phyloP scores from a whole-genome alignment of 2,329 filamentous ascomycete genomes.

The Apiospora arundinis region DNA sequence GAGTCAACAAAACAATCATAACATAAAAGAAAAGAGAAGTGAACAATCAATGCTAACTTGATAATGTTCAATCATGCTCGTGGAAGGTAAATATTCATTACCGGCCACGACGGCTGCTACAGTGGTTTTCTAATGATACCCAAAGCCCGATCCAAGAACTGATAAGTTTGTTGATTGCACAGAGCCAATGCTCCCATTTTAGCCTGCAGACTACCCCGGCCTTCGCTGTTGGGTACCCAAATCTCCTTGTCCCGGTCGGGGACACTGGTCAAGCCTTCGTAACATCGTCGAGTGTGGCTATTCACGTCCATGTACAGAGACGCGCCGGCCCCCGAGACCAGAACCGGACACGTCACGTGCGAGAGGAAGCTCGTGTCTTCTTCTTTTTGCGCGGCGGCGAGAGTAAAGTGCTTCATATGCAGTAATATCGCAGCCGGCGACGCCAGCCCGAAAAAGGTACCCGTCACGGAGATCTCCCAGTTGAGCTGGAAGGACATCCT shows the following conservation, averaged over 20 bases:
- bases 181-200: slow-evolving; percentile 21
- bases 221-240: slow-evolving; percentile 14
- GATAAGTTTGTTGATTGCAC: slow-evolving; percentile 20
- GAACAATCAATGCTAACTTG: too few species aligned
- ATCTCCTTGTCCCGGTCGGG: slow-evolving; percentile 23
- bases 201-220: slow-evolving; percentile 20
- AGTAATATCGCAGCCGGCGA: slow-evolving; percentile 35
- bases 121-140: slow-evolving; percentile 20
- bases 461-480: slow-evolving; percentile 38
- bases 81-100: too few species aligned
- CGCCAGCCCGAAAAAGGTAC: slow-evolving; percentile 32
- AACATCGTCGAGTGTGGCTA: slow-evolving; percentile 16
- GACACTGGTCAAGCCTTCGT: slow-evolving; percentile 13
- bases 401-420: slow-evolving; percentile 29
- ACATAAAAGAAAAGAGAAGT: too few species aligned
- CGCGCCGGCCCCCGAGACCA: slow-evolving; percentile 33
- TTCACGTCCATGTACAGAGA: slow-evolving; percentile 6
- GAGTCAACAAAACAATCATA: too few species aligned
- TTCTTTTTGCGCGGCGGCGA: slow-evolving; percentile 16
- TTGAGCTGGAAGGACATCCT: slow-evolving; percentile 36
- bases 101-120: too few species aligned
- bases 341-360: slow-evolving; percentile 36
- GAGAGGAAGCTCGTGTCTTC: slow-evolving; percentile 27
- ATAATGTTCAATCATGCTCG: too few species aligned
- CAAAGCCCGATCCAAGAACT: slow-evolving; percentile 19